Conservation (phyloP, 176 grass and related monocot genomes). For the Aegilops longissima region DNA sequence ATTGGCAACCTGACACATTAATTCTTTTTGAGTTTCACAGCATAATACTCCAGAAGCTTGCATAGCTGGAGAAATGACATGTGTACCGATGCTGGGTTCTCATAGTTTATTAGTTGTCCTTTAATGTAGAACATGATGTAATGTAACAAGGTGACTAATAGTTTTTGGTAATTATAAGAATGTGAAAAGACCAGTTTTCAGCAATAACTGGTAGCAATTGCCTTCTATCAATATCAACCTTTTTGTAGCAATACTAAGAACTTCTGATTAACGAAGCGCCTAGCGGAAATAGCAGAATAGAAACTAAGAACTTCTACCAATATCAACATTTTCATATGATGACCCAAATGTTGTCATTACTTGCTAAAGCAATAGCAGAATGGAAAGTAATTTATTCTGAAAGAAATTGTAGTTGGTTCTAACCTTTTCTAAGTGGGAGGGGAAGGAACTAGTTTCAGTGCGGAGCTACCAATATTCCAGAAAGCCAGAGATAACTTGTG, state of each 20-base stretch:
- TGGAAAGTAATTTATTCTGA: slow-evolving; percentile 3
- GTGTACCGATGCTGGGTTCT: not conserved
- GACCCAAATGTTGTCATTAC: not conserved
- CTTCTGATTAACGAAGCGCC: slow-evolving; percentile 8
- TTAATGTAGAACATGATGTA: slow-evolving; percentile 1
- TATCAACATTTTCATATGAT: not conserved
- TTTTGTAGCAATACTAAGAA: not conserved
- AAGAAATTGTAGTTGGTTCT: slow-evolving; percentile 1
- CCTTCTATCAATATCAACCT: not conserved
- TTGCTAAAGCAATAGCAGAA: slow-evolving; percentile 8
- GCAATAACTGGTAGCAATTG: not conserved
- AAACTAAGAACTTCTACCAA: too few relatives aligned
- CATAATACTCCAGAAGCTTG: not conserved
- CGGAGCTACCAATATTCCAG: slow-evolving; percentile 38
- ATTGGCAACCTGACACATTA: not conserved
- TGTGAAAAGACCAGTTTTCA: not conserved
- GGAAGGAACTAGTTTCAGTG: slow-evolving; percentile 37
- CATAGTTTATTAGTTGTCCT: not conserved
- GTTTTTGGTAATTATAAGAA: not conserved
- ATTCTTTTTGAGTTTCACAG: not conserved
- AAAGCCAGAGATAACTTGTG: slow-evolving; percentile 55
- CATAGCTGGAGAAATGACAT: slow-evolving; percentile 9
- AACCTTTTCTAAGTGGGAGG: slow-evolving; percentile 26
- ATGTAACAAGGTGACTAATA: not conserved
- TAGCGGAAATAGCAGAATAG: not conserved